phyloP scores from a whole-genome alignment of 345 rosid genomes.

The Linum usitatissimum region DNA sequence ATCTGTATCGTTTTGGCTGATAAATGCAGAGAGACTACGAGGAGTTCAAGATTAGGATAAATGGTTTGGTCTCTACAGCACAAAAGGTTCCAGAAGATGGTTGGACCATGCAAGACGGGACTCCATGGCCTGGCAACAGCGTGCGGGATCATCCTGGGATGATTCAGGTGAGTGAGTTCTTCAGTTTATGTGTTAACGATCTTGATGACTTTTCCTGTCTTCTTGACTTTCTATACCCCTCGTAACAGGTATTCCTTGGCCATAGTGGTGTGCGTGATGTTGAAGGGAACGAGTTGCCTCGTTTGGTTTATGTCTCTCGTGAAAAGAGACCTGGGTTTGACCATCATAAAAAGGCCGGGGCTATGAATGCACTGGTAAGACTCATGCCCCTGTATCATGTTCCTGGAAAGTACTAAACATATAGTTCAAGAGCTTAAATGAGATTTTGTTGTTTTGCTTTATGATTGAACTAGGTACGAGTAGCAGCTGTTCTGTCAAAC shows the following conservation, averaged over 20 bases:
- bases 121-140: background rate
- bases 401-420: background rate
- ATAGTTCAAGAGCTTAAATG: background rate
- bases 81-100: background rate
- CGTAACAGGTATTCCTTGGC: background rate
- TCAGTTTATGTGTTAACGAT: no score
- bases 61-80: background rate
- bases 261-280: background rate
- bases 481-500: background rate
- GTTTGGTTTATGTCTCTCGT: background rate
- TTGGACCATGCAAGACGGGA: background rate
- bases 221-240: background rate
- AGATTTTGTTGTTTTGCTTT: background rate
- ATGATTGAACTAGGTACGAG: background rate
- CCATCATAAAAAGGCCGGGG: background rate
- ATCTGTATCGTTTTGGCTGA: background rate
- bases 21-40: background rate
- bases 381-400: background rate
- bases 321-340: background rate
- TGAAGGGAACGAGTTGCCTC: background rate
- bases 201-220: no score
- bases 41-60: background rate
- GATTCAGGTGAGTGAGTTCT: background rate
- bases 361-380: slow-evolving; percentile 1
- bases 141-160: background rate